Evolutionary conservation across 1,284 basidiomycete genomes (phyloP), one percentile per base, ranked within the genome.

Genomic region (Pascua guehoae): DNA sequence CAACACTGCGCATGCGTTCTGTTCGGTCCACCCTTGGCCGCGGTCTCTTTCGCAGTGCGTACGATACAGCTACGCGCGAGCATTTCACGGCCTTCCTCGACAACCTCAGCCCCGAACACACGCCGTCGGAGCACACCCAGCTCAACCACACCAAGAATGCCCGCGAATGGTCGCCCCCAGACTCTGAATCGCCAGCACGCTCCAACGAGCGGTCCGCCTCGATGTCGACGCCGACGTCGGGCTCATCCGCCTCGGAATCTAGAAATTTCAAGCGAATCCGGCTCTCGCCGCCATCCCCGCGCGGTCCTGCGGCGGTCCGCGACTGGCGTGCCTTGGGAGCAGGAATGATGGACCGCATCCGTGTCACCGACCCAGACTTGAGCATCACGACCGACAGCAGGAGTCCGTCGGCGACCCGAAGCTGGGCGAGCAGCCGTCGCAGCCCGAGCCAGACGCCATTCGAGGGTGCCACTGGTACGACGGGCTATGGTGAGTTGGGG

Each of bases 51-150:
- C 88, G 91, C 67, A 89, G 91, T 61, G 70, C 68, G 4, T 95
- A 95, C 71, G 93, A 97, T 75, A 94, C 93, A 0, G 91, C 88
- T 70, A 96, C 92, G 2, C 85, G 91, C 41, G 88, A 94, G 45
- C 90, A 95, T 71, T 84, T 97, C 49, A 90, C 89, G 1, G 90
- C 88, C 1, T 83, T 97, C 73, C 89, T 93, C 1, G 91, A 95
- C 66, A 91, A 87, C 12, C 91, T 92, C 62, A 89, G 86, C 18
- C 81, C 88, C 42, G 87, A 88, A 62, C 62, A 62, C 2, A 70
- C 66, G 8, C 86, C 87, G 0, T 85, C 86, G 0, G 86, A 86
- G 17, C 85, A 81, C 12, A 47, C 58, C 4, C 43, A 56, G 14
- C 60, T 54, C 2, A 58, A 53, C 24, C 24, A 32, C 24, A 61